Percentiles rank a stretch among this genome's conserved stretches.
Evolutionary conservation across 495 filamentous ascomycete genomes (phyloP).

Genomic region (Echria macrotheca): DNA sequence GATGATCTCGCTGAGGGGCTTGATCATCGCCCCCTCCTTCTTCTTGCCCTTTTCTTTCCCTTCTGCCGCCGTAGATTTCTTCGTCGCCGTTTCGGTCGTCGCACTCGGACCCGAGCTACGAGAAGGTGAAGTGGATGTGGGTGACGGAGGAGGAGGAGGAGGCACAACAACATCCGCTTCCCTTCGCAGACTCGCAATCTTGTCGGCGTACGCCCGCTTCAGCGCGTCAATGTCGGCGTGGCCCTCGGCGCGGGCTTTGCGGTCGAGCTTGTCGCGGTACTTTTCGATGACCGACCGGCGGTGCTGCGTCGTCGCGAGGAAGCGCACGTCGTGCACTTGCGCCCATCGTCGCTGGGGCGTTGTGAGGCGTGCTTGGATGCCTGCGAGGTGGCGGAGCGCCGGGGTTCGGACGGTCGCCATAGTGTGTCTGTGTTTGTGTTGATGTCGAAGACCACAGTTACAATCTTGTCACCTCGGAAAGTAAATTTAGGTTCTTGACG

Average conservation of each 20-base stretch:
- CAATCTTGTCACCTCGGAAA: too few species aligned
- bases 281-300: slow-evolving; percentile 66
- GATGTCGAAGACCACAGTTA: neutral
- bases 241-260: slow-evolving; percentile 78
- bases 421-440: neutral
- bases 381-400: slow-evolving; percentile 32
- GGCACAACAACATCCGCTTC: slow-evolving; percentile 40
- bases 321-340: slow-evolving; percentile 86
- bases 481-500: neutral
- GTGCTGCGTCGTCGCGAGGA: slow-evolving; percentile 57
- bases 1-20: slow-evolving; percentile 75
- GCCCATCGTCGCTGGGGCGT: slow-evolving; percentile 74
- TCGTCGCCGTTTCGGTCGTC: slow-evolving; percentile 8
- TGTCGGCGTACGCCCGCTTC: slow-evolving; percentile 75
- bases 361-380: slow-evolving; percentile 15
- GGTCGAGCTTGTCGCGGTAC: slow-evolving; percentile 78
- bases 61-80: slow-evolving; percentile 2
- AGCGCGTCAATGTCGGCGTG: slow-evolving; percentile 67
- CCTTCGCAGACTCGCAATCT: slow-evolving; percentile 62
- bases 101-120: neutral
- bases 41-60: neutral
- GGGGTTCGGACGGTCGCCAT: slow-evolving; percentile 31
- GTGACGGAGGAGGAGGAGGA: neutral
- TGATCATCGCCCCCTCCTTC: slow-evolving; percentile 36
- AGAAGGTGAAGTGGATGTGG: slow-evolving; percentile 3